Base-by-base conservation (phyloP, 2,329 filamentous ascomycete genomes). In the Ophiocordyceps robertsii region DNA sequence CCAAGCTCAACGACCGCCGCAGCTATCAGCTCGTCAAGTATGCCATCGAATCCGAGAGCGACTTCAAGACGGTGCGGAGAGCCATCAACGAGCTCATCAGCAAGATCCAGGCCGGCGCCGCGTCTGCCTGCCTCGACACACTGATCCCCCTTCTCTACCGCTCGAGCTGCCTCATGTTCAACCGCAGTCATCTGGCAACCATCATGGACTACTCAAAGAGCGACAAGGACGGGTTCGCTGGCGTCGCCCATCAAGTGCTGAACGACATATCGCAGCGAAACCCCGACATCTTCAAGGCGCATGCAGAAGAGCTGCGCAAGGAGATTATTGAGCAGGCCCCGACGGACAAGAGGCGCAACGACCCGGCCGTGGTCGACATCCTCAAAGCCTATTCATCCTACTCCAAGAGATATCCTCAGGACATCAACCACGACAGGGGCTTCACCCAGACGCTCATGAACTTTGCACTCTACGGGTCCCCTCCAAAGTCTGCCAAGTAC, bases 321-420 rank as follows among this genome's bases (percentile, higher is more conserved):
- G 82, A 88, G 45, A 73, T 98, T 16, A 77, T 88, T 49, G 77
- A 85, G 24, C 81, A 89, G 53, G 83, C 85, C 1, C 92, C 92
- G 1, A 80, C 77, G 4, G 70, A 75, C 17, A 77, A 69, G 16
- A 76, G 75, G 41, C 57, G 72, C 2, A 89, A 89, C 47, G 83
- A 90, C 42, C 61, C 77, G 1, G 72, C 76, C 3, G 81, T 85
- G n/a, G 85, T 92, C 12, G 86, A 95, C 54, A 90, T 90, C 2
- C 70, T 98, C 45, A 95, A 94, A 58, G 90, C 93, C 3, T 95
- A 92, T 58, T 84, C 90, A 10, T 87, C 84, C 2, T 98, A 95
- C 58, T 85, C 89, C 1, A 82, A 82, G 54, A 88, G 82, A 52
- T 90, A 93, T 51, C 81, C 90, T 0, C 72, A 80, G 11, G 89